These are phyloP conservation scores for Calonectria leucothoes DNA, from an alignment of 2,329 filamentous ascomycete species.

Conservation along the genomic window DNA sequence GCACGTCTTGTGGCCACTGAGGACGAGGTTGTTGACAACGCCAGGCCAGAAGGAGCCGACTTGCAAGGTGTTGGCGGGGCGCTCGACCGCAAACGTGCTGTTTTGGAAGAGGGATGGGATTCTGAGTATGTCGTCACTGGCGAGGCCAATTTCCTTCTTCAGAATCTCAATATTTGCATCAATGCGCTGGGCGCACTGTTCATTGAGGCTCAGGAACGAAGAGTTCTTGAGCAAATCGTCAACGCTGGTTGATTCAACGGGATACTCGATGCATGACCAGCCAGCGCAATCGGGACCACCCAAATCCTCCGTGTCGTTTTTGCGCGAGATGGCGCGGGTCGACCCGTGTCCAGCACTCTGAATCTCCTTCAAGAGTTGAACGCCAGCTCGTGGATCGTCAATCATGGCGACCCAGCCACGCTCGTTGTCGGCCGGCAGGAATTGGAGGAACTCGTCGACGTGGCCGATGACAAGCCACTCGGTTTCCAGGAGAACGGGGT, in stretches of 20 bases:
- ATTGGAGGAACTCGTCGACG: slow-evolving; percentile 46
- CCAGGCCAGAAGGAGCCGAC: background rate
- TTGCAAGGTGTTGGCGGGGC: background rate
- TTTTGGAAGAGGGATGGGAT: background rate
- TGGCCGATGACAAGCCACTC: slow-evolving; percentile 42
- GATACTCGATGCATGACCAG: background rate
- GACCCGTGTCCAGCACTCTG: slow-evolving; percentile 27
- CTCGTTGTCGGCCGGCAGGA: slow-evolving; percentile 38
- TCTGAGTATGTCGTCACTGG: background rate
- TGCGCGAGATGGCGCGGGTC: background rate
- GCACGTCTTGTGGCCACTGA: background rate
- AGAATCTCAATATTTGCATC: background rate
- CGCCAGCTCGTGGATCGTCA: slow-evolving; percentile 35
- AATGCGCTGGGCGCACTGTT: background rate
- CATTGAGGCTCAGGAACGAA: background rate
- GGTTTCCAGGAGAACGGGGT: slow-evolving; percentile 48
- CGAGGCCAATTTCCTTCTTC: background rate
- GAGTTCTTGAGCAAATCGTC: background rate
- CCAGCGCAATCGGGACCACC: background rate
- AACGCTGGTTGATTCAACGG: background rate
- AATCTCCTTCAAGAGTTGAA: slow-evolving; percentile 34
- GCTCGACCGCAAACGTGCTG: background rate
- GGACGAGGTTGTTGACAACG: background rate
- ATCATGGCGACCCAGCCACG: slow-evolving; percentile 40
- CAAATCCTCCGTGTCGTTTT: background rate